A percentile compares a stretch with the other conserved stretches of the same genome.
phyloP scores from a whole-genome alignment of 768 basidiomycete genomes.

The Xanthoconium purpureum region DNA sequence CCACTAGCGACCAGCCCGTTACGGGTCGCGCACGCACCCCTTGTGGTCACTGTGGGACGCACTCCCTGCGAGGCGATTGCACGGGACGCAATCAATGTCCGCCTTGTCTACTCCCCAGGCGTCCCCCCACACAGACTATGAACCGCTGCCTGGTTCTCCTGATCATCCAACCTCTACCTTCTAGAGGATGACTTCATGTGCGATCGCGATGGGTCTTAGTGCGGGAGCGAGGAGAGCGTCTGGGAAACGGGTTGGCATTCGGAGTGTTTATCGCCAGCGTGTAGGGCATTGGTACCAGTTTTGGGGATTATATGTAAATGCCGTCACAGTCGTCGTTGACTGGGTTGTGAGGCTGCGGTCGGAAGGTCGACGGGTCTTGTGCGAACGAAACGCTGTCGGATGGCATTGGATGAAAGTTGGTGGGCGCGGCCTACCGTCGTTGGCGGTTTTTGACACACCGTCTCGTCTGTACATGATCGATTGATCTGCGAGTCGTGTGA shows the following conservation, averaged over 20 bases:
- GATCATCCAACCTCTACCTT: constrained; percentile 70
- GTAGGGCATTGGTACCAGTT: constrained; percentile 88
- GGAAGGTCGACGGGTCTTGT: constrained; percentile 87
- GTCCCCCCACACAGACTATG: no score
- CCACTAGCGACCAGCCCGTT: no score
- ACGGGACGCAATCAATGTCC: no score
- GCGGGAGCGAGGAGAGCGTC: constrained; percentile 56
- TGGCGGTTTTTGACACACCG: constrained; percentile 44
- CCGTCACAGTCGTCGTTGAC: constrained; percentile 46
- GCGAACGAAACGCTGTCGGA: constrained; percentile 37
- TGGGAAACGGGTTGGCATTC: constrained; percentile 60
- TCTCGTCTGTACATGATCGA: constrained; percentile 55
- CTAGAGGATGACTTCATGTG: constrained; percentile 72
- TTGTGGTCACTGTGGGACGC: no score
- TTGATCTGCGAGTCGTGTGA: constrained; percentile 29
- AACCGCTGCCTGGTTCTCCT: no score
- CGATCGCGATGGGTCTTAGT: constrained; percentile 57
- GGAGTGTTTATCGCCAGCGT: constrained; percentile 42
- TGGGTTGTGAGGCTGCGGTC: constrained; percentile 82
- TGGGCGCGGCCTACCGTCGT: constrained; percentile 58
- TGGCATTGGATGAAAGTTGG: neutral
- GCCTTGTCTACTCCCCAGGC: no score
- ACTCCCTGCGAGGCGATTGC: no score
- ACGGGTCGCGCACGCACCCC: no score
- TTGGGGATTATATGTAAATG: constrained; percentile 84